Base-by-base conservation (phyloP, 2,329 filamentous ascomycete genomes). In the Nothopassalora personata region DNA sequence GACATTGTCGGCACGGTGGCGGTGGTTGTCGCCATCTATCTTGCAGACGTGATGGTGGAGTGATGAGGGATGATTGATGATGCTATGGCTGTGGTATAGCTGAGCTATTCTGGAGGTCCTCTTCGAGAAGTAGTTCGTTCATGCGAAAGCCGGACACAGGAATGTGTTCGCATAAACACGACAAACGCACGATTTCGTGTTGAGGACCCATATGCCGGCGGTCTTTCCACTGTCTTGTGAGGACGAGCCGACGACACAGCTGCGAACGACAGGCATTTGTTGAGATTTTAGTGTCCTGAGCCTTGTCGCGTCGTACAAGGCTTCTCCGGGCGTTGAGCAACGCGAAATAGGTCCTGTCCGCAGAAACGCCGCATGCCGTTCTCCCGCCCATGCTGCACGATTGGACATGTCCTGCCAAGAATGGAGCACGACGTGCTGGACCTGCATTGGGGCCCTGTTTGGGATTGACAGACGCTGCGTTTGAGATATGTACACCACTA, bases 281-380 rank as follows among this genome's bases (percentile, higher is more conserved):
- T 60, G 58, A 53, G 58, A 60, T 57, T 33, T 50, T 57, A 60
- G 58, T 49, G 58, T 54, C 47, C 49, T 54, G 54, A 57, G 36
- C 39, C 19, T 30, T 27, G 48, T 53, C 28, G 23, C 55, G 34
- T 49, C 4, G 55, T 52, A 53, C 46, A 57, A 49, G 53, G 53
- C 53, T 48, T 55, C 53, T 34, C 53, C 53, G 34, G 53, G 7
- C 48, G 55, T 57, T 57, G 55, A 57, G 55, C 55, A 34, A 15
- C 33, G 6, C 55, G 8, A 57, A 53, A 57, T 10, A 53, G 55
- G 48, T 9, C 31, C 27, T 13, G 39, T 8, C 53, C 53, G 53
- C 19, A 30, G 53, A 46, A 19, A 46, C 30, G 23, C 53, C 53
- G 52, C 19, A 45, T 45, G 57, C 57, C 57, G 57, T 36, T 31